phyloP scores from a whole-genome alignment of 768 basidiomycete species.

The Suillus tomentosus region DNA sequence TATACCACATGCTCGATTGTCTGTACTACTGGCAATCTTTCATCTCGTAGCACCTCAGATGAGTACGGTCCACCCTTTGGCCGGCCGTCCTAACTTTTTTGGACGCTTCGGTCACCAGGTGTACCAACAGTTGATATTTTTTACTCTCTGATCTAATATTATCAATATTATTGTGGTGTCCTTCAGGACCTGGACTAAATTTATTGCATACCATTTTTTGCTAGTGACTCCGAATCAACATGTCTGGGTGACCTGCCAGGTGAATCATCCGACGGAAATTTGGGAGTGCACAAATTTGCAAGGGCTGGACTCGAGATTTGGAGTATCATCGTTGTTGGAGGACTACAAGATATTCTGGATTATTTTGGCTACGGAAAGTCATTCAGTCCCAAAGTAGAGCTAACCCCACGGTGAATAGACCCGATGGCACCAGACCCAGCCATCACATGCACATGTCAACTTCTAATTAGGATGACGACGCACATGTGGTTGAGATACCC shows the following conservation, averaged over 20 bases:
- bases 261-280: background rate
- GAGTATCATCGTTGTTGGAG: no score
- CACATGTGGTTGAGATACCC: no score
- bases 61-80: constrained; percentile 60
- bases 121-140: constrained; percentile 42
- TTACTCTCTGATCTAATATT: background rate
- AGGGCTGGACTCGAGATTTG: no score
- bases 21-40: constrained; percentile 42
- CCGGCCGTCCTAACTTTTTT: constrained; percentile 49
- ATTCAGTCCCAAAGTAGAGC: no score
- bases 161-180: background rate
- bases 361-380: no score
- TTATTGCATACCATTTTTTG: background rate
- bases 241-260: background rate
- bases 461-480: no score
- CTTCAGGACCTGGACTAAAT: background rate
- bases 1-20: constrained; percentile 60
- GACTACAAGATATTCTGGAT: no score
- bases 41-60: constrained; percentile 61
- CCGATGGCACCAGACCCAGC: no score
- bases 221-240: background rate
- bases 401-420: no score
- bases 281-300: background rate
- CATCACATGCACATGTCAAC: no score
- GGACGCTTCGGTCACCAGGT: constrained; percentile 68